Conservation (phyloP, 176 grass and related monocot genomes). For the Eragrostis nindensis region DNA sequence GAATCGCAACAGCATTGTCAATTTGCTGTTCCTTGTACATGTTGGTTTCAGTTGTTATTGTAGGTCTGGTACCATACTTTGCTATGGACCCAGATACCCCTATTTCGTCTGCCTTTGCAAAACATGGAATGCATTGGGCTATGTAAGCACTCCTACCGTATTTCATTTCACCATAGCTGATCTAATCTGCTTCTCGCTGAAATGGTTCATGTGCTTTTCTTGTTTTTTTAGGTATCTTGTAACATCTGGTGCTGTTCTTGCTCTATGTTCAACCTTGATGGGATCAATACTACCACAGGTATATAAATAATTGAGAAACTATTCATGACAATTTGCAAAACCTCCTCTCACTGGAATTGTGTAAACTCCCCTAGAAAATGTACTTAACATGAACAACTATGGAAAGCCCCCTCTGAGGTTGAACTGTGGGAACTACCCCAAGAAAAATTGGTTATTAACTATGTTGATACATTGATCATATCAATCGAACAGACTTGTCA, state of each 20-base stretch:
- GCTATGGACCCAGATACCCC: constrained; percentile 89
- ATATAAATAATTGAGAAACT: constrained; percentile 11
- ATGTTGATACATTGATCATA: background rate
- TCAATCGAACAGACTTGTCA: background rate
- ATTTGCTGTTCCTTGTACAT: constrained; percentile 82
- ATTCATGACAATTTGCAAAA: background rate
- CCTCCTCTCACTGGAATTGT: background rate
- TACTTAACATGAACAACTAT: background rate
- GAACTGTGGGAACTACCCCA: background rate
- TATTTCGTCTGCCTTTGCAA: constrained; percentile 74
- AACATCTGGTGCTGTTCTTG: constrained; percentile 77
- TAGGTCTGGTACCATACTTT: constrained; percentile 85
- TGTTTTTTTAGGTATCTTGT: constrained; percentile 67
- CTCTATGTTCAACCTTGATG: constrained; percentile 80
- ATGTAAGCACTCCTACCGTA: constrained; percentile 37
- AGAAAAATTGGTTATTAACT: background rate
- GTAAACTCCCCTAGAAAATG: background rate
- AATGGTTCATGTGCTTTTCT: constrained; percentile 4
- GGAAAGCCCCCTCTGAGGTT: background rate
- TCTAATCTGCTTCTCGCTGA: constrained; percentile 15
- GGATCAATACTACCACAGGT: constrained; percentile 86
- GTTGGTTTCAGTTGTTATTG: constrained; percentile 79
- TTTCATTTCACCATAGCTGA: constrained; percentile 16
- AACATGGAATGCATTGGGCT: constrained; percentile 79
- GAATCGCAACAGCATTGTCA: constrained; percentile 63